A percentile compares a stretch with the other conserved stretches of the same genome.
These are phyloP conservation scores for Allium sativum DNA, from an alignment of 106 monocot genomes.

Conservation along the genomic window DNA sequence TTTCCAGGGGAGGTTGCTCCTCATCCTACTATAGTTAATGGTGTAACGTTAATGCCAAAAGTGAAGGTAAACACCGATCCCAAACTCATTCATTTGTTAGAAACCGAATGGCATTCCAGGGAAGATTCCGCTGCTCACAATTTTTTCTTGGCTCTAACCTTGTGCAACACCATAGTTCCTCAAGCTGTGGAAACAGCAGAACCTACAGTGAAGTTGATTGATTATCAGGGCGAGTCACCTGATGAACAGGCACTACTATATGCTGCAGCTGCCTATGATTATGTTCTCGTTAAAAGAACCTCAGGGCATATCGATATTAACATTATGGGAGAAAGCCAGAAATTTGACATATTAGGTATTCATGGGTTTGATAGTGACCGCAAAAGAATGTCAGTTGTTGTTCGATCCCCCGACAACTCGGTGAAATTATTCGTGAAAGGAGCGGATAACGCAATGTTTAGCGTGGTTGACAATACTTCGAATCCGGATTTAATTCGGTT, in stretches of 20 bases:
- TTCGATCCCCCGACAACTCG: constrained; percentile 78
- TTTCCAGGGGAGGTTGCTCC: constrained; percentile 6
- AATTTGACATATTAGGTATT: constrained; percentile 74
- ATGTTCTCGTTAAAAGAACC: constrained; percentile 29
- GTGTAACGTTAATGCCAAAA: constrained; percentile 60
- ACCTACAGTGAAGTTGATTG: constrained; percentile 17
- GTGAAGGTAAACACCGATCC: constrained; percentile 57
- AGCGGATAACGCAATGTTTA: constrained; percentile 90
- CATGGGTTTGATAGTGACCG: constrained; percentile 98
- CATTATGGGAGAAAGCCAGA: constrained; percentile 26
- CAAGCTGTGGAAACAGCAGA: constrained; percentile 17
- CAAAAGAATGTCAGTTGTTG: constrained; percentile 93
- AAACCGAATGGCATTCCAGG: constrained; percentile 12
- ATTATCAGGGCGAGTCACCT: constrained; percentile 50
- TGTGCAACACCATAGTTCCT: constrained; percentile 44
- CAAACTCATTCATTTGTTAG: constrained; percentile 35
- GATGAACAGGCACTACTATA: constrained; percentile 47
- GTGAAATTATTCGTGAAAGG: constrained; percentile 87
- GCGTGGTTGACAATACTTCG: constrained; percentile 27
- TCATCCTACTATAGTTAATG: constrained; percentile 22
- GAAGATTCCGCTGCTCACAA: constrained; percentile 14
- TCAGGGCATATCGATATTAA: constrained; percentile 35
- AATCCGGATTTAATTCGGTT: constrained; percentile 21
- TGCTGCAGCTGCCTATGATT: constrained; percentile 43
- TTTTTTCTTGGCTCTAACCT: constrained; percentile 48